phyloP scores from a whole-genome alignment of 805 yeast genomes.

The Ogataea pilisensis region DNA sequence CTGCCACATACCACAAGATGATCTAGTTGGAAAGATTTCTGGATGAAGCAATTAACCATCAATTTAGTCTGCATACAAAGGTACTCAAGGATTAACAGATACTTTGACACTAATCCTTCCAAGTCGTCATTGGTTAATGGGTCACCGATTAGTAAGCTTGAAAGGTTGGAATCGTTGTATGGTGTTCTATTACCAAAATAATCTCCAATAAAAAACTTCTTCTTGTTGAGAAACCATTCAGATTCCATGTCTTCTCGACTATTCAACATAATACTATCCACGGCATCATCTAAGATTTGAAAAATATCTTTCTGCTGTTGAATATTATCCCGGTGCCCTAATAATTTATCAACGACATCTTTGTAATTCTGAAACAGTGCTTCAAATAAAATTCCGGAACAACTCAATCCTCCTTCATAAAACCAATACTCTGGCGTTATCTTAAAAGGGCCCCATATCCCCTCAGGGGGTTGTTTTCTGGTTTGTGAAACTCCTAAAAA shows the following conservation, averaged over 20 bases:
- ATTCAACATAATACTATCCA: slow-evolving; percentile 26
- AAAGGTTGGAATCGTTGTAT: slow-evolving; percentile 43
- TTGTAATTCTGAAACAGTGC: slow-evolving; percentile 42
- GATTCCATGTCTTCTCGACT: slow-evolving; percentile 11
- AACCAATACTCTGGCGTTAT: slow-evolving; percentile 31
- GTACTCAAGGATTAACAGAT: slow-evolving; percentile 46
- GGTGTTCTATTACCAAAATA: slow-evolving; percentile 58
- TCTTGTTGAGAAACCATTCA: slow-evolving; percentile 13
- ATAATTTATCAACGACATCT: slow-evolving; percentile 3
- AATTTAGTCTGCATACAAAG: slow-evolving; percentile 47
- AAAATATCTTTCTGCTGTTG: slow-evolving; percentile 2
- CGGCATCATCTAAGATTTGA: slow-evolving; percentile 11
- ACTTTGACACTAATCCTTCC: slow-evolving; percentile 30
- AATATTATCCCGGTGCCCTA: slow-evolving; percentile 1
- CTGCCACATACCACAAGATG: slow-evolving; percentile 48
- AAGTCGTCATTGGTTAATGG: slow-evolving; percentile 35
- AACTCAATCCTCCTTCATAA: slow-evolving; percentile 56
- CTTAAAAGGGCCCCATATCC: slow-evolving; percentile 61
- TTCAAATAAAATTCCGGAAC: slow-evolving; percentile 52
- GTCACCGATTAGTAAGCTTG: slow-evolving; percentile 49
- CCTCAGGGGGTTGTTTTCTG: slow-evolving; percentile 24
- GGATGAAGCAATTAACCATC: slow-evolving; percentile 31
- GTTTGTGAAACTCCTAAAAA: slow-evolving; percentile 33
- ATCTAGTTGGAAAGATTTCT: slow-evolving; percentile 21
- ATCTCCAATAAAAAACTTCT: slow-evolving; percentile 50